phyloP scores from a whole-genome alignment of 2,329 filamentous ascomycete species.

The Plenodomus biglobosus region DNA sequence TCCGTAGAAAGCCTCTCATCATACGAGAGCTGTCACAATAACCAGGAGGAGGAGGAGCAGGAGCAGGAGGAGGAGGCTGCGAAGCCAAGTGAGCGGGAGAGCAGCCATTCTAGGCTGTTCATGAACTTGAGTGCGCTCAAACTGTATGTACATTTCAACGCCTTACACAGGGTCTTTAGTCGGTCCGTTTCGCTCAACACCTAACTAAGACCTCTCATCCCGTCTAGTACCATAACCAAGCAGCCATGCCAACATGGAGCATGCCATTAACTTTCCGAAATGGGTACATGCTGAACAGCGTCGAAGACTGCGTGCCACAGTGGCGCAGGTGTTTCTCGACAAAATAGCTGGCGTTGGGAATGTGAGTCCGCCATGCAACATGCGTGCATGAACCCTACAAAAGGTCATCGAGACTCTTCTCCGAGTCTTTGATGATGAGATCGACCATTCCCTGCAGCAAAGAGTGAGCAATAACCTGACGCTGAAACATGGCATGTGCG shows the following conservation, averaged over 20 bases:
- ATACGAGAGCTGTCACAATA: neutral
- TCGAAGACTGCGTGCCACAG: conserved; percentile 44
- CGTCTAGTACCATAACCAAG: conserved; percentile 14
- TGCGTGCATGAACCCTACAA: conserved; percentile 53
- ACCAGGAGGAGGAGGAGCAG: neutral
- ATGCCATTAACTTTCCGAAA: conserved; percentile 20
- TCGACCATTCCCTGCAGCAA: conserved; percentile 81
- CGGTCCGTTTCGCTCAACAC: conserved; percentile 8
- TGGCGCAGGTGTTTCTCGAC: conserved; percentile 31
- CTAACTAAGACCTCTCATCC: conserved; percentile 11
- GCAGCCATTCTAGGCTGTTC: neutral
- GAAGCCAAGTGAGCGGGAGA: neutral
- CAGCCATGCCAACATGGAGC: conserved; percentile 7
- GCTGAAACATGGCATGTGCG: conserved; percentile 13
- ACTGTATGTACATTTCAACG: conserved; percentile 5
- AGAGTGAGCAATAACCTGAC: conserved; percentile 24
- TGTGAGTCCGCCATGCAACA: neutral
- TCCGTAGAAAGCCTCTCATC: neutral
- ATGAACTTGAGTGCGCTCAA: neutral
- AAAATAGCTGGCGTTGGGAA: conserved; percentile 5
- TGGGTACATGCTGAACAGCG: conserved; percentile 15
- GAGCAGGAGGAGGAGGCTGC: too few species aligned
- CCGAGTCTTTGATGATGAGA: conserved; percentile 87
- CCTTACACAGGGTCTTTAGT: neutral
- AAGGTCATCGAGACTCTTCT: conserved; percentile 86